These are phyloP conservation scores for Bothriochloa decipiens DNA, from an alignment of 176 grass and related monocot genomes.

Conservation along the genomic window DNA sequence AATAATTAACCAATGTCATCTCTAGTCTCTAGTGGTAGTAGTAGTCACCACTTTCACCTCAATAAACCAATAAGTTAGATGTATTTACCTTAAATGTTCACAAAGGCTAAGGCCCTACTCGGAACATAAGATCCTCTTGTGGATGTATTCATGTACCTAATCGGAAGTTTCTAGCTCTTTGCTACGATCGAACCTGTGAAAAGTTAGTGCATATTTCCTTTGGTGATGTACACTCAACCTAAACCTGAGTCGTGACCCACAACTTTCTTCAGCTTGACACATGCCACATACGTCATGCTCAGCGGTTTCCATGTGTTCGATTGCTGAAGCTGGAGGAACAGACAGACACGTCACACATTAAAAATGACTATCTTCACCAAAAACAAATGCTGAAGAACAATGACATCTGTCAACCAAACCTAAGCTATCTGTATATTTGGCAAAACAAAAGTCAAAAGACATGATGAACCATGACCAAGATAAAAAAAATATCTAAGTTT, in stretches of 20 bases:
- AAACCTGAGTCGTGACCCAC: background rate
- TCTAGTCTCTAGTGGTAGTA: background rate
- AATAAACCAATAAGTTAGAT: background rate
- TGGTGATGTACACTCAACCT: background rate
- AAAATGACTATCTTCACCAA: background rate
- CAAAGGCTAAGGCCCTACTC: background rate
- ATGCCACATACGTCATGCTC: background rate
- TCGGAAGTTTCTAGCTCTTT: background rate
- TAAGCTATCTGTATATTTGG: background rate
- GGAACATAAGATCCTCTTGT: background rate
- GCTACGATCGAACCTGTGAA: background rate
- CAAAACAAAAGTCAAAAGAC: background rate
- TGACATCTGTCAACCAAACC: background rate
- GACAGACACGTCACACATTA: conserved; percentile 1
- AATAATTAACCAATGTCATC: background rate
- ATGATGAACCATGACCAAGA: background rate
- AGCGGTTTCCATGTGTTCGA: background rate
- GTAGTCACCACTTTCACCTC: background rate
- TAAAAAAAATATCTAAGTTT: background rate
- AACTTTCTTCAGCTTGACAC: background rate
- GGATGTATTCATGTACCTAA: background rate
- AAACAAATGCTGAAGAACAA: background rate
- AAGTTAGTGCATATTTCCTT: conserved; percentile 18
- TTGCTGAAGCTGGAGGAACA: background rate
- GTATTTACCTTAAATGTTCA: background rate